Evolutionary conservation across 2,329 filamentous ascomycete species (phyloP).

Genomic region (Akanthomyces uredinophilus): DNA sequence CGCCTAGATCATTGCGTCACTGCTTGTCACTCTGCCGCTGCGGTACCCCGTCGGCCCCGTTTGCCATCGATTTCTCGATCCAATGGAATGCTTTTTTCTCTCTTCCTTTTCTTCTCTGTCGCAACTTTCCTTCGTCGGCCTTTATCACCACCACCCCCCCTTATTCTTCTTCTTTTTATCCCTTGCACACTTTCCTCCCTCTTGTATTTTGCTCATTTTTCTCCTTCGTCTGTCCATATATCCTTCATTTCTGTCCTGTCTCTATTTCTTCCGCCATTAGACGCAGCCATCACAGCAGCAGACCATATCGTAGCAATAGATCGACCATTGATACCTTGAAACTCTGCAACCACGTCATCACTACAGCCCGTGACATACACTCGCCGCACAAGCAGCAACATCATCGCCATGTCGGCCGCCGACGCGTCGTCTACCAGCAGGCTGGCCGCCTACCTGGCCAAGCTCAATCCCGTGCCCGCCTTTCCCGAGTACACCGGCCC

Average conservation of each 20-base stretch:
- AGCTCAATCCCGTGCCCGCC: slow-evolving; percentile 61
- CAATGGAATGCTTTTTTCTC: not conserved
- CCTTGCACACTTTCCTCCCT: not conserved
- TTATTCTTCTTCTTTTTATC: not conserved
- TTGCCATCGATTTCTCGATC: not conserved
- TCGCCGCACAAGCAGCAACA: not conserved
- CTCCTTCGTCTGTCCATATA: not conserved
- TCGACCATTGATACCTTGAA: not conserved
- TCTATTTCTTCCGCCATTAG: not conserved
- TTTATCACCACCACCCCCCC: not conserved
- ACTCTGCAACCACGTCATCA: slow-evolving; percentile 1
- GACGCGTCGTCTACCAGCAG: slow-evolving; percentile 23
- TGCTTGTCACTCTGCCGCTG: slow-evolving; percentile 7
- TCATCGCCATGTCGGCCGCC: slow-evolving; percentile 9
- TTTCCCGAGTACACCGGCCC: slow-evolving; percentile 75
- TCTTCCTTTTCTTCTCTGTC: not conserved
- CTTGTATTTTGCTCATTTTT: not conserved
- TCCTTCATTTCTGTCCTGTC: not conserved
- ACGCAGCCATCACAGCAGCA: not conserved
- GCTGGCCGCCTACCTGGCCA: slow-evolving; percentile 45
- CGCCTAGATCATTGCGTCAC: slow-evolving; percentile 11
- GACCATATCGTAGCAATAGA: not conserved
- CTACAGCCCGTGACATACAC: not conserved
- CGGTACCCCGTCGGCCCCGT: not conserved
- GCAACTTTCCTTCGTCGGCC: not conserved